Conservation (phyloP, 805 yeast genomes). For the Tetrapisispora taiwanensis region DNA sequence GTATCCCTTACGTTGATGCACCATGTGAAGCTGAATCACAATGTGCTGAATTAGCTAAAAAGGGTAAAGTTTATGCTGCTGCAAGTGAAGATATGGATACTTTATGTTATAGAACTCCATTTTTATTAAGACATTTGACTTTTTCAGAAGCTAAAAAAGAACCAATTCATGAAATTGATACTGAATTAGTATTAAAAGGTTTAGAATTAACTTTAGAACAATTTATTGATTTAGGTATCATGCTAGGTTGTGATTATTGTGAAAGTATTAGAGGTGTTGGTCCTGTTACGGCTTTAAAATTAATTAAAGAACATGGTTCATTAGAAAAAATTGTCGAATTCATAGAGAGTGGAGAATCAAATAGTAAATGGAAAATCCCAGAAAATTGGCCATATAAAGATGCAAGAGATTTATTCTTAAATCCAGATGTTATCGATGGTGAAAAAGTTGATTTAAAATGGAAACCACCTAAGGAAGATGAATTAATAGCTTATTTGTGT, state of each 20-base stretch:
- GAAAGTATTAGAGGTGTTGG: slow-evolving; percentile 94
- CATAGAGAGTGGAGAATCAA: slow-evolving; percentile 37
- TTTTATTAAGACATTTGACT: slow-evolving; percentile 75
- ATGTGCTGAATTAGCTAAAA: slow-evolving; percentile 84
- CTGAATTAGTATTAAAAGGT: slow-evolving; percentile 59
- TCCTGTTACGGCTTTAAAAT: slow-evolving; percentile 84
- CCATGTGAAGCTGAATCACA: slow-evolving; percentile 99
- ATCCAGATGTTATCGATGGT: slow-evolving; percentile 69
- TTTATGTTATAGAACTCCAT: slow-evolving; percentile 80
- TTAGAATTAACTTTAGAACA: slow-evolving; percentile 62
- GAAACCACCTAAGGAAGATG: slow-evolving; percentile 82
- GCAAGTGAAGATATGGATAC: slow-evolving; percentile 99
- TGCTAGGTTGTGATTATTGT: slow-evolving; percentile 95
- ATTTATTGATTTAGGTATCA: slow-evolving; percentile 84
- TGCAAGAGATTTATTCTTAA: slow-evolving; percentile 71
- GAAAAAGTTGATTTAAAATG: slow-evolving; percentile 65
- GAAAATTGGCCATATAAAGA: slow-evolving; percentile 90
- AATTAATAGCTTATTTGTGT: slow-evolving; percentile 72
- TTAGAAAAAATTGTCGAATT: slow-evolving; percentile 68
- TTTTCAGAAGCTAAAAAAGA: slow-evolving; percentile 89
- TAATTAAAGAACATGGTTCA: slow-evolving; percentile 75
- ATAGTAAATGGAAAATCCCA: slow-evolving; percentile 72
- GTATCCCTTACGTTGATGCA: slow-evolving; percentile 85
- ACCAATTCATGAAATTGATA: slow-evolving; percentile 78
- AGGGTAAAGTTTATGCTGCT: slow-evolving; percentile 91